Base-by-base conservation (phyloP, 202 grass and related monocot genomes). In the Zoysia matrella region DNA sequence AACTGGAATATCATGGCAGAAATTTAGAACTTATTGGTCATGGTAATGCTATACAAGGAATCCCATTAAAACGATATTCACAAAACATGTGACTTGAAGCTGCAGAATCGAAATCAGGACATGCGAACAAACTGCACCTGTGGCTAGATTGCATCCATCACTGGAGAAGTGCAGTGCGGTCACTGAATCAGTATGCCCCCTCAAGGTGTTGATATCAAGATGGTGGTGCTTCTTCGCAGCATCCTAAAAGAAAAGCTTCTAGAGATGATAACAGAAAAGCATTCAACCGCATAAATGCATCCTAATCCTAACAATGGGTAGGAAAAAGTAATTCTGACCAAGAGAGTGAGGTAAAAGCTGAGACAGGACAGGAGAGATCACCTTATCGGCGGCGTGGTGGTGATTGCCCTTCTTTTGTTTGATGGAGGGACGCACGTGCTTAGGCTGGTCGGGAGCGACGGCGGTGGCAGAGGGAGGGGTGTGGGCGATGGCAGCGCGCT, bases 151-250 rank as follows among this genome's bases (percentile, higher is more conserved):
- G 69, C 58, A 67, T 60, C 87, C 88, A 9, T 99, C 93, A 7
- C 42, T 69, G 43, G 96, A 99, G 83, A 99, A 99, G 75, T 74
- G 71, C 66, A 99, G 67, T 9, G 96, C 82, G 0, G 96, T 99
- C 52, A 99, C 91, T 2, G 87, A 80, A 60, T 96, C 93, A 2
- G 84, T 85, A 58, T 99, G 93, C 1, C 96, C 96, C 81, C 92
- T 96, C 14, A 99, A 77, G 61, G 96, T 94, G 78, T 96, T 99
- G 62, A 99, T 18, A 82, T 92, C 93, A 47, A 99, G 93, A 73
- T 78, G 89, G 80, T 99, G 96, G 77, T 99, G 96, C 71, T 95
- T 95, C 85, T 95, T 93, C 10, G 85, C 22, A 22, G 22, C 22
- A 22, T 22, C 22, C 22, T 22, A 22, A 22, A 22, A 22, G 22